Evolutionary conservation across 2,329 filamentous ascomycete genomes (phyloP).

Genomic region (Fusarium austroafricanum): DNA sequence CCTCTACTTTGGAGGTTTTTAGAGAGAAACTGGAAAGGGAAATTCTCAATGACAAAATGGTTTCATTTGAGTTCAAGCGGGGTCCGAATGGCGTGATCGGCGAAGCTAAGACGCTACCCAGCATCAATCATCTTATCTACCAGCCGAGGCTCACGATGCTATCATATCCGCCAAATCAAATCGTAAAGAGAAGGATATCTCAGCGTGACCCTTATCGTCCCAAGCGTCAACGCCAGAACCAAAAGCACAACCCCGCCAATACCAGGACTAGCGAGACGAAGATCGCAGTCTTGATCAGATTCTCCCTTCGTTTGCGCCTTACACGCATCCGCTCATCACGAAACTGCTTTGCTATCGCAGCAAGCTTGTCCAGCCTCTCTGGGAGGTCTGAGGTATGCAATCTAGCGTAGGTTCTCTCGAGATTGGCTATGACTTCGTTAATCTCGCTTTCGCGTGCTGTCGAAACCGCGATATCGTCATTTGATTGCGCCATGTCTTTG

Average conservation of each 20-base stretch:
- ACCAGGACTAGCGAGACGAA: background rate
- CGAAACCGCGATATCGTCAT: background rate
- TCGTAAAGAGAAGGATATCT: rapidly evolving
- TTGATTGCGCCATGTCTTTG: background rate
- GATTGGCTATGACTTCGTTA: background rate
- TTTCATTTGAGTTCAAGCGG: slow-evolving; percentile 7
- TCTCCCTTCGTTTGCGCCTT: background rate
- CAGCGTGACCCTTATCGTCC: too few relatives aligned
- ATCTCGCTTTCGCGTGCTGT: background rate
- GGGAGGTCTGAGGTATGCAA: background rate
- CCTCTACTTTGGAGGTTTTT: background rate
- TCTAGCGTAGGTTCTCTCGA: background rate
- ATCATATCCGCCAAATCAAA: background rate
- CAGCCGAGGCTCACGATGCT: slow-evolving; percentile 15
- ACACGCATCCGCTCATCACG: background rate
- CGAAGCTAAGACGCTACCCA: background rate
- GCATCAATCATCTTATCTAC: background rate
- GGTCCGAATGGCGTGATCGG: slow-evolving; percentile 30
- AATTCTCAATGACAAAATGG: slow-evolving; percentile 4
- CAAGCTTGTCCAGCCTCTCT: background rate
- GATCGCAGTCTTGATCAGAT: background rate
- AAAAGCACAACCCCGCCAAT: background rate
- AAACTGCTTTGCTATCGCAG: slow-evolving; percentile 1
- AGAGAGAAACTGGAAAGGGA: background rate
- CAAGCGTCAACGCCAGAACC: background rate